phyloP scores from a whole-genome alignment of 805 yeast species.

The Spathaspora passalidarum region DNA sequence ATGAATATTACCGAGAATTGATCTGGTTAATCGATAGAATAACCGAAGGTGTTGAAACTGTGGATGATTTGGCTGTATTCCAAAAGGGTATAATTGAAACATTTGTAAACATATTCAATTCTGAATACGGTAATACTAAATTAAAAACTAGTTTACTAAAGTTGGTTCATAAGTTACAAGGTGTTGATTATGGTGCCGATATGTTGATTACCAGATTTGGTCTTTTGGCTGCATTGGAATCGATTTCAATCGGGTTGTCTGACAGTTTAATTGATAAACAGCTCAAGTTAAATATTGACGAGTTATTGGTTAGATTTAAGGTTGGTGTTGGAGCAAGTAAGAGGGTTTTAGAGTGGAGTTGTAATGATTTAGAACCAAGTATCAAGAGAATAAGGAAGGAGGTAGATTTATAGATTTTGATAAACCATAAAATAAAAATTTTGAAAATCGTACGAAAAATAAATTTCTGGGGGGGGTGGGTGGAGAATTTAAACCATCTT shows the following conservation, averaged over 20 bases:
- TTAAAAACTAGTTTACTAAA: slow-evolving; percentile 38
- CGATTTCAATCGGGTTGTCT: slow-evolving; percentile 13
- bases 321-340: slow-evolving; percentile 43
- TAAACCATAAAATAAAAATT: not conserved
- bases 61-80: slow-evolving; percentile 52
- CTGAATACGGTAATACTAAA: slow-evolving; percentile 46
- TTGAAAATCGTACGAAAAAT: not conserved
- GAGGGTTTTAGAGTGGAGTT: slow-evolving; percentile 61
- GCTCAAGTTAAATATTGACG: slow-evolving; percentile 40
- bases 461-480: not conserved
- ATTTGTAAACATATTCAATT: slow-evolving; percentile 50
- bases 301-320: slow-evolving; percentile 44
- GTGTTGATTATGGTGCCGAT: slow-evolving; percentile 57
- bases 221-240: slow-evolving; percentile 29
- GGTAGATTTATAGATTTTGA: not conserved
- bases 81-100: slow-evolving; percentile 65
- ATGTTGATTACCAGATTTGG: slow-evolving; percentile 58
- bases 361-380: slow-evolving; percentile 44
- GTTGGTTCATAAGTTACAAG: slow-evolving; percentile 46
- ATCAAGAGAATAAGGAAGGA: slow-evolving; percentile 35
- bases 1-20: slow-evolving; percentile 54
- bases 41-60: slow-evolving; percentile 42
- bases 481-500: no score
- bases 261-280: slow-evolving; percentile 21
- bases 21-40: slow-evolving; percentile 63